Evolutionary conservation across 148 eudicot species (phyloP).

Genomic region (Cornus florida): DNA sequence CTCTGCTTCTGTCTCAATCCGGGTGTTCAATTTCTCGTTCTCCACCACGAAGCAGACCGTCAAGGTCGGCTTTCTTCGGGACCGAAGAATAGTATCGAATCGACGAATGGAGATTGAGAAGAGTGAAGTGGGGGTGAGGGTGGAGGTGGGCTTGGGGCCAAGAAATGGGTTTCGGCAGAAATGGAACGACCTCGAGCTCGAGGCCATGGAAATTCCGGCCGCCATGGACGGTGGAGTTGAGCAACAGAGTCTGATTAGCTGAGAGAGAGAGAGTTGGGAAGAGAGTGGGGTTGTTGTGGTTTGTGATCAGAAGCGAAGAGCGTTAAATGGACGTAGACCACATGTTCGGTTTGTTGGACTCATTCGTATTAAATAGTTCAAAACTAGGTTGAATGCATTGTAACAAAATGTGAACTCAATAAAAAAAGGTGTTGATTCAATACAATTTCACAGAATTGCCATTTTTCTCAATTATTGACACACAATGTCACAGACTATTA

Average conservation of each 20-base stretch:
- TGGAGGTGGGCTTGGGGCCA: conserved; percentile 23
- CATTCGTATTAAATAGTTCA: not conserved
- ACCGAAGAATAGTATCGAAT: conserved; percentile 10
- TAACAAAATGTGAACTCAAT: not conserved
- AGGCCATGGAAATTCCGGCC: conserved; percentile 22
- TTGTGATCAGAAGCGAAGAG: not conserved
- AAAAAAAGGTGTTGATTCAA: not conserved
- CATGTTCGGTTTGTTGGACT: not conserved
- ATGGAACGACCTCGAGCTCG: conserved; percentile 15
- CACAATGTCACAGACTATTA: too few species aligned
- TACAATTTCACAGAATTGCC: not conserved
- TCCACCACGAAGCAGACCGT: conserved; percentile 53
- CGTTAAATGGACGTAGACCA: conserved; percentile 16
- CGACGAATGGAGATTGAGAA: conserved; percentile 18
- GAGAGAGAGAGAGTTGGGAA: not conserved
- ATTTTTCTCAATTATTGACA: not conserved
- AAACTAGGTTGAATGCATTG: not conserved
- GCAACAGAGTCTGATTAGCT: not conserved
- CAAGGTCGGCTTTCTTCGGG: conserved; percentile 8
- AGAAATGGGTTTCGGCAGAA: conserved; percentile 18
- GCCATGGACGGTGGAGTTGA: conserved; percentile 35
- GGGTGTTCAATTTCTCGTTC: conserved; percentile 22
- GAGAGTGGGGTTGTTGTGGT: not conserved
- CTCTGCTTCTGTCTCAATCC: not conserved
- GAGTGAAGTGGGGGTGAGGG: conserved; percentile 25